These are phyloP conservation scores for Trypanosoma rangeli DNA, from an alignment of 208 protist genomes.

Conservation along the genomic window DNA sequence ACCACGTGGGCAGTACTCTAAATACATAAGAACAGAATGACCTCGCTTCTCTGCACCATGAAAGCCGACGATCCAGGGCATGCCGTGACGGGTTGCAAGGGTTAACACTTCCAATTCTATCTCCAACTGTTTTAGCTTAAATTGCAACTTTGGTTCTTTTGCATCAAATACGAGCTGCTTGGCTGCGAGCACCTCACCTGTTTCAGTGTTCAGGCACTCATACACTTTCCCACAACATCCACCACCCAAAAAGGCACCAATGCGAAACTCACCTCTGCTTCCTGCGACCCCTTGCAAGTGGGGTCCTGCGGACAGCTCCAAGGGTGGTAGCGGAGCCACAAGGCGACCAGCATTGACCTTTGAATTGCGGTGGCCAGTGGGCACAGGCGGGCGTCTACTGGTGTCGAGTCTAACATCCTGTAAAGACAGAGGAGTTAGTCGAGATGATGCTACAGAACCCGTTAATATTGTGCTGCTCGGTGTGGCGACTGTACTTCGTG, in stretches of 20 bases:
- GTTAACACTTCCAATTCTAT: slow-evolving; percentile 85
- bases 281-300: slow-evolving; percentile 55
- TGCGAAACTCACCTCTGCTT: slow-evolving; percentile 60
- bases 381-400: background rate
- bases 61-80: slow-evolving; percentile 88
- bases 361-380: background rate
- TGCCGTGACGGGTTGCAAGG: slow-evolving; percentile 53
- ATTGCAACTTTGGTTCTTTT: slow-evolving; percentile 83
- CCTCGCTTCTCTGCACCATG: slow-evolving; percentile 79
- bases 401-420: background rate
- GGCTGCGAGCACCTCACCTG: slow-evolving; percentile 72
- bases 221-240: slow-evolving; percentile 90
- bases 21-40: slow-evolving; percentile 89
- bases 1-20: slow-evolving; percentile 89
- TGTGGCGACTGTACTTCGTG: background rate
- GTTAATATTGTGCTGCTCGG: background rate
- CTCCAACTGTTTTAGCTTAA: slow-evolving; percentile 67
- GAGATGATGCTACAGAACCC: background rate
- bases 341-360: slow-evolving; percentile 14
- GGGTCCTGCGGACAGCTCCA: slow-evolving; percentile 46
- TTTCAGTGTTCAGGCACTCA: slow-evolving; percentile 83
- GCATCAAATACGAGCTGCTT: slow-evolving; percentile 82
- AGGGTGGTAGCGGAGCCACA: slow-evolving; percentile 46
- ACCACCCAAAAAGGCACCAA: slow-evolving; percentile 80
- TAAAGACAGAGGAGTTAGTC: background rate